Evolutionary conservation across 2,329 filamentous ascomycete species (phyloP).

Genomic region (Pseudogymnoascus sp.): DNA sequence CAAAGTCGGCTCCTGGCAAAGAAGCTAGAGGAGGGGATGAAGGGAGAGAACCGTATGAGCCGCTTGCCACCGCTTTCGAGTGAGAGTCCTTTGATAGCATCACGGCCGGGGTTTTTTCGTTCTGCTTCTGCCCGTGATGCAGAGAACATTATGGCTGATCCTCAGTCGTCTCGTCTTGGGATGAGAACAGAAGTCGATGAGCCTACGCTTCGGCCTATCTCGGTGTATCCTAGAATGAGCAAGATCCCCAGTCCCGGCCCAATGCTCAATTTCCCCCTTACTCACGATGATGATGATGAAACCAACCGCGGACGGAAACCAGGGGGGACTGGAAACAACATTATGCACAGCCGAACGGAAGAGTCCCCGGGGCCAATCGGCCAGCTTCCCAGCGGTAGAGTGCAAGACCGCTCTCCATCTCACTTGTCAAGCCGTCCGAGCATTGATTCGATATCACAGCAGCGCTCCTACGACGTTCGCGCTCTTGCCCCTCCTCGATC

Average conservation of each 20-base stretch:
- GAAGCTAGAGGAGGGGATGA: slow-evolving; percentile 74
- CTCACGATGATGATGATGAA: neutral
- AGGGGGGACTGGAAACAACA: neutral
- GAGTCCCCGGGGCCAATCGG: slow-evolving; percentile 52
- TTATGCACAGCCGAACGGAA: slow-evolving; percentile 39
- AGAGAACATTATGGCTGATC: slow-evolving; percentile 37
- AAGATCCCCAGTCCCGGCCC: slow-evolving; percentile 37
- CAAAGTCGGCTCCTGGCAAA: slow-evolving; percentile 83
- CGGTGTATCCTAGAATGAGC: slow-evolving; percentile 71
- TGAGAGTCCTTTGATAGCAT: slow-evolving; percentile 72
- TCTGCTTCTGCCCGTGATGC: slow-evolving; percentile 61
- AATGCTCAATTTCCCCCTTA: neutral
- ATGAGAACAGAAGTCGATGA: slow-evolving; percentile 49
- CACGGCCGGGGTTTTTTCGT: slow-evolving; percentile 75
- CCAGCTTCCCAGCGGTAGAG: slow-evolving; percentile 16
- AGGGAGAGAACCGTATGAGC: slow-evolving; percentile 72
- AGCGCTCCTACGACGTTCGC: slow-evolving; percentile 32
- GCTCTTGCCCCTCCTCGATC: slow-evolving; percentile 41
- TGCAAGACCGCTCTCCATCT: slow-evolving; percentile 19
- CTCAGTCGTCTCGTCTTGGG: slow-evolving; percentile 39
- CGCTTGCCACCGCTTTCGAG: slow-evolving; percentile 77
- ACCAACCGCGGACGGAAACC: neutral
- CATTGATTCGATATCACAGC: slow-evolving; percentile 26
- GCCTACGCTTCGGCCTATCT: slow-evolving; percentile 55
- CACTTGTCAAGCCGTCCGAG: slow-evolving; percentile 23